Evolutionary conservation across 768 basidiomycete genomes (phyloP), one percentile per base, ranked within the genome.

Genomic region (Sarcodon aspratus): DNA sequence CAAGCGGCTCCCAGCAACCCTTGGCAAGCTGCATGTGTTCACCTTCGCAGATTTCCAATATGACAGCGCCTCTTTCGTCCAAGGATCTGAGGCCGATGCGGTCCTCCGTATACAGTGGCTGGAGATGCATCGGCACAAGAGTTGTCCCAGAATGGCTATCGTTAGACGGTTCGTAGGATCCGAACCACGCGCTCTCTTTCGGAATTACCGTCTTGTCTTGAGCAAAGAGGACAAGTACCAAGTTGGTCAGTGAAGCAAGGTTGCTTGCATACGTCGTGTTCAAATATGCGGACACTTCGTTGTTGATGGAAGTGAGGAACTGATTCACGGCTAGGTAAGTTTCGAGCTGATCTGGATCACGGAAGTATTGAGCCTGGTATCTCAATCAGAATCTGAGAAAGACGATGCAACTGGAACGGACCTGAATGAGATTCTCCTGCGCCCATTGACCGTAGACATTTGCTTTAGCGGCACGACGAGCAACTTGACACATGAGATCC

Each of bases 151-250:
- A 36, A 21, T 48, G 51, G 7, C 65, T 65, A 13, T 72, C 69
- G 15, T 68, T 63, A 7, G 60, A 50, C 1, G 65, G 66, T 1
- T 69, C 70, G 56, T 84, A 82, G 3, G 84, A 82, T 6, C 85
- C 88, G 63, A 93, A 92, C 89, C 88, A 91, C 9, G 85, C 68
- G 55, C 78, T 86, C 63, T 91, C 88, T 62, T 87, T 88, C 0
- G 90, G 90, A 15, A 90, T 71, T 18, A 87, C 83, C 3, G 85
- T 90, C 61, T 72, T 70, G 61, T 92, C 90, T 50, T 79, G 63
- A 1, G 75, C 68, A 61, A 92, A 92, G 38, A 85, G 60, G 27
- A 88, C 74, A 35, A 93, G 79, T 27, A 93, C 72, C 36, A 92
- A 73, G 15, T 76, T 74, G 52, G 76, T 67, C 43, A 92, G 66